These are phyloP conservation scores for Pichia insulana DNA, from an alignment of 805 yeast species.

Conservation along the genomic window DNA sequence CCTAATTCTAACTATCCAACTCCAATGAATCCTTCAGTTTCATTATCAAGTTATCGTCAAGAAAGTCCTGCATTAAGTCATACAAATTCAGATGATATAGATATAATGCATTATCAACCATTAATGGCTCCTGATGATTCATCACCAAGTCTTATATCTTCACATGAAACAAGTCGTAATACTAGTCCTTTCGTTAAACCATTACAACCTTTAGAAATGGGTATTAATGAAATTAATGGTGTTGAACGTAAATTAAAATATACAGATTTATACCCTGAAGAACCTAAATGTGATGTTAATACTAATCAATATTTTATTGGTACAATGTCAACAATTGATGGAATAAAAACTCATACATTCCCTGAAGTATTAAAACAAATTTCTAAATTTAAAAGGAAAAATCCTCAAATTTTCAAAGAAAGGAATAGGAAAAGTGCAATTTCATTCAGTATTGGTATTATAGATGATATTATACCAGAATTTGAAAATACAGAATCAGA, in stretches of 20 bases:
- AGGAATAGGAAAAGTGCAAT: slow-evolving; percentile 30
- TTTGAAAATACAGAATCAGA: background rate
- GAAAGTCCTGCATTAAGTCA: slow-evolving; percentile 29
- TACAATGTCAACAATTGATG: slow-evolving; percentile 28
- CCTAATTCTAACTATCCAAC: background rate
- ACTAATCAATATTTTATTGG: slow-evolving; percentile 68
- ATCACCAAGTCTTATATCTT: slow-evolving; percentile 5
- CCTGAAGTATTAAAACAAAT: slow-evolving; percentile 53
- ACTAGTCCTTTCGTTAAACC: slow-evolving; percentile 7
- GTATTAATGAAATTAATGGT: background rate
- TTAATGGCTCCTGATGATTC: slow-evolving; percentile 11
- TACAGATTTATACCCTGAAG: slow-evolving; percentile 4
- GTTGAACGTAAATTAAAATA: background rate
- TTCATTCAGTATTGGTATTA: slow-evolving; percentile 41
- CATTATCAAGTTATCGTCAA: background rate
- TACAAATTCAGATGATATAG: slow-evolving; percentile 24
- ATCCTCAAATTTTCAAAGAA: slow-evolving; percentile 33
- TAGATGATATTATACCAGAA: slow-evolving; percentile 23
- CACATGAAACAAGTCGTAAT: slow-evolving; percentile 1
- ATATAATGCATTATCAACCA: slow-evolving; percentile 20
- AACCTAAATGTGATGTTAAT: slow-evolving; percentile 43
- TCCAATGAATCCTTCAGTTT: background rate
- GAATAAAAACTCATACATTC: slow-evolving; percentile 36
- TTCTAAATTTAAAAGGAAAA: slow-evolving; percentile 29
- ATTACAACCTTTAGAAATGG: slow-evolving; percentile 7